A percentile compares a stretch with the other conserved stretches of the same genome.
These are phyloP conservation scores for Scheffersomyces amazonensis DNA, from an alignment of 805 yeast genomes.

Conservation along the genomic window DNA sequence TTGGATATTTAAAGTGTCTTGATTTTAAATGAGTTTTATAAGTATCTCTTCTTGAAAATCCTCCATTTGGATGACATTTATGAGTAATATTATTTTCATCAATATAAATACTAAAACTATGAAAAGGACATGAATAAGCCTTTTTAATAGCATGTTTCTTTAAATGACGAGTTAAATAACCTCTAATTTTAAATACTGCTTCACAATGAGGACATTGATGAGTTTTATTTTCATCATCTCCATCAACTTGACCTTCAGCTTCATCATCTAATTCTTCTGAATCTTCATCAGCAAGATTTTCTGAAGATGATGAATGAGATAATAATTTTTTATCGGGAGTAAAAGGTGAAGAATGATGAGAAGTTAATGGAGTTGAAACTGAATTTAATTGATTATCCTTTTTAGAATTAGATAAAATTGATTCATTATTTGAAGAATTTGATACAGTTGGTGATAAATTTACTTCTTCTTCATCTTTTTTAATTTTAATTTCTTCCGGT, in stretches of 20 bases:
- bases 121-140: slow-evolving; percentile 57
- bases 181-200: slow-evolving; percentile 48
- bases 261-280: slow-evolving; percentile 13
- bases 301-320: slow-evolving; percentile 8
- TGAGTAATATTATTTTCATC: slow-evolving; percentile 40
- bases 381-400: neutral
- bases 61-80: slow-evolving; percentile 56
- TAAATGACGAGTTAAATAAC: slow-evolving; percentile 54
- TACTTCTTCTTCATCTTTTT: slow-evolving; percentile 1
- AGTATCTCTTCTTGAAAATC: slow-evolving; percentile 58
- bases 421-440: slow-evolving; percentile 28
- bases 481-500: neutral
- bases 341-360: slow-evolving; percentile 27
- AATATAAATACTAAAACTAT: slow-evolving; percentile 30
- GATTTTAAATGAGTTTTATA: slow-evolving; percentile 57
- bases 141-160: slow-evolving; percentile 49
- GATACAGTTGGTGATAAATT: slow-evolving; percentile 37
- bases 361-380: slow-evolving; percentile 24
- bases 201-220: slow-evolving; percentile 49
- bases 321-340: slow-evolving; percentile 11
- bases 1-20: slow-evolving; percentile 55
- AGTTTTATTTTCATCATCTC: no score
- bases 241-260: slow-evolving; percentile 11
- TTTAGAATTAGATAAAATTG: slow-evolving; percentile 15
- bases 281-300: slow-evolving; percentile 10